Evolutionary conservation across 371 early-diverging fungal genomes (phyloP).

Genomic region (Lichtheimia corymbifera): DNA sequence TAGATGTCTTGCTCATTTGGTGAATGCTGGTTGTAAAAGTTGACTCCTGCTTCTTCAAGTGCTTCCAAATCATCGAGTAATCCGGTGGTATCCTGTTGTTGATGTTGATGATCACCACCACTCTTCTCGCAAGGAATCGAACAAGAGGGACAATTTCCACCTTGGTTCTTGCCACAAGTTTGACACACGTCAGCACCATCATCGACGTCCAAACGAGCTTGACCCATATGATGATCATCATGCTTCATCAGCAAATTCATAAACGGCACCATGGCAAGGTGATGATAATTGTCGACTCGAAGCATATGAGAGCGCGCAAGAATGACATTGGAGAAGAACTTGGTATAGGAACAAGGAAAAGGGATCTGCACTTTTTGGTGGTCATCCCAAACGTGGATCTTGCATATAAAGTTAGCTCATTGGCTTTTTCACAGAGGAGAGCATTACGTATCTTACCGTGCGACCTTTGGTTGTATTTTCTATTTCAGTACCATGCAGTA

Average conservation of each 20-base stretch:
- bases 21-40: slow-evolving; percentile 27
- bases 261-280: not conserved
- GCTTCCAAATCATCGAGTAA: slow-evolving; percentile 41
- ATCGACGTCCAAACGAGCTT: slow-evolving; percentile 72
- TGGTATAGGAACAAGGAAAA: slow-evolving; percentile 52
- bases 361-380: slow-evolving; percentile 78
- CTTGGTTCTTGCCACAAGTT: slow-evolving; percentile 51
- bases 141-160: slow-evolving; percentile 19
- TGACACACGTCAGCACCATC: slow-evolving; percentile 76
- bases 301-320: no score
- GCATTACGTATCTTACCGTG: slow-evolving; percentile 6
- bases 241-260: slow-evolving; percentile 72
- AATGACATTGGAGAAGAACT: no score
- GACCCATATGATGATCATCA: slow-evolving; percentile 48
- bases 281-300: no score
- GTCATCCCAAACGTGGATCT: slow-evolving; percentile 63
- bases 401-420: not conserved
- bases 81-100: slow-evolving; percentile 20
- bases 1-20: no score
- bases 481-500: slow-evolving; percentile 68
- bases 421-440: slow-evolving; percentile 45
- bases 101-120: slow-evolving; percentile 17
- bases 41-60: slow-evolving; percentile 47
- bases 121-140: slow-evolving; percentile 17
- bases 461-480: slow-evolving; percentile 5